These are phyloP conservation scores for Citrus glauca DNA, from an alignment of 345 rosid genomes.

Conservation along the genomic window DNA sequence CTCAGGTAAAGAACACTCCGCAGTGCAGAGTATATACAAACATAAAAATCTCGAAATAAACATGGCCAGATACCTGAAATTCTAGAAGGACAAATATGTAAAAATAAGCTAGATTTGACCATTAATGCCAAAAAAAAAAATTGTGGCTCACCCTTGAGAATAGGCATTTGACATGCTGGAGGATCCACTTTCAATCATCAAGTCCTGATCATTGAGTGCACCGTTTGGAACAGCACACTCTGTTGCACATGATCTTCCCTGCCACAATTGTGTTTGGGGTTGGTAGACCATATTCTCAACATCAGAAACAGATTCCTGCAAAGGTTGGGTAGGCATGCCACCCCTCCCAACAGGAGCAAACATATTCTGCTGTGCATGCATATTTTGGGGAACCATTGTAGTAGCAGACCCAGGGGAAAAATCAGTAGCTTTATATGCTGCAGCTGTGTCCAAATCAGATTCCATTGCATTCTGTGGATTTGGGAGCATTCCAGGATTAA, in stretches of 20 bases:
- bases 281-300: constrained; percentile 45
- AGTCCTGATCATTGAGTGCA: constrained; percentile 28
- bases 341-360: constrained; percentile 36
- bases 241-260: constrained; percentile 25
- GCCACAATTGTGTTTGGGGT: constrained; percentile 44
- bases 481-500: constrained; percentile 29
- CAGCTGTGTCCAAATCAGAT: constrained; percentile 35
- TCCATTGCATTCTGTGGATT: constrained; percentile 39
- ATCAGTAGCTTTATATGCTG: constrained; percentile 32
- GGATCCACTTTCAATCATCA: constrained; percentile 27
- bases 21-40: background rate
- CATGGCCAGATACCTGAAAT: background rate
- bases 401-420: constrained; percentile 22
- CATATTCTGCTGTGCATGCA: constrained; percentile 30
- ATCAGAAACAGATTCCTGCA: constrained; percentile 38
- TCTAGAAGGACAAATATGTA: background rate
- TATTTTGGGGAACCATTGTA: constrained; percentile 26
- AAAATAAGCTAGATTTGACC: background rate
- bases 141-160: constrained; percentile 60
- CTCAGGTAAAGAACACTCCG: background rate
- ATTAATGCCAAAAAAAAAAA: background rate
- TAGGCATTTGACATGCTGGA: constrained; percentile 42
- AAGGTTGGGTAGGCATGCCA: constrained; percentile 28
- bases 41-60: background rate
- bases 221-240: constrained; percentile 28